Evolutionary conservation across 129 eudicot species (phyloP), one percentile per base, ranked within the genome.

Genomic region (Ambrosia artemisiifolia): DNA sequence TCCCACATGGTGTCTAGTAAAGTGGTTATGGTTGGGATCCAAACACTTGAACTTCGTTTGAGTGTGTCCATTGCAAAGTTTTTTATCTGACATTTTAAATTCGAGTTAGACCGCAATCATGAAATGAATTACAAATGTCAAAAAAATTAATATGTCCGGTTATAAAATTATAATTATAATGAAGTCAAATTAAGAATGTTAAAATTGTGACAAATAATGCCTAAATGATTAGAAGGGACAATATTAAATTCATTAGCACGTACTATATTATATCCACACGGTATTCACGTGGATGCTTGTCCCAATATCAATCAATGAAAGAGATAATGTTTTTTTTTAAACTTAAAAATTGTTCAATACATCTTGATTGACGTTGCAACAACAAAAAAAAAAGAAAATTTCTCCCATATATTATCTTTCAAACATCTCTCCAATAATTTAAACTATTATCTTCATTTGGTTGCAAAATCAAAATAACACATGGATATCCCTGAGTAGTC

Each of bases 21-120:
- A 20, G 61, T 63, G 43, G 77, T 78, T 70, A 78, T 17, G 51
- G 77, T 78, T 2, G 82, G 82, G 77, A 78, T 43, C 82, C 66
- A 51, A 6, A 32, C 7, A 7, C 73, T 8, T 4, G 82, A 63
- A 77, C 82, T 78, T 71, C 50, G 60, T 63, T 78, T 78, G 3
- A 78, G 73, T 19, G 60, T 64, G 62, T 78, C 82, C 61, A 32
- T 71, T 2, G 76, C 49, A 49, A 78, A 78, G 62, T 13, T 53
- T 54, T 78, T 78, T 3, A 78, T 43, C 82, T 78, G 77, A 5
- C 65, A 78, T 38, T 54, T 13, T 11, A 64, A 11, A 70, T 50
- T 11, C 24, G 18, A 50, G 44, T 36, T 62, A 28, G 19, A 60
- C 49, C 43, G 7, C 14, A 8, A 19, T 19, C 28, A 63, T 12